Percentiles rank a stretch among this genome's conserved stretches.
These are phyloP conservation scores for Auriscalpium microsporum DNA, from an alignment of 768 basidiomycete species.

Conservation along the genomic window DNA sequence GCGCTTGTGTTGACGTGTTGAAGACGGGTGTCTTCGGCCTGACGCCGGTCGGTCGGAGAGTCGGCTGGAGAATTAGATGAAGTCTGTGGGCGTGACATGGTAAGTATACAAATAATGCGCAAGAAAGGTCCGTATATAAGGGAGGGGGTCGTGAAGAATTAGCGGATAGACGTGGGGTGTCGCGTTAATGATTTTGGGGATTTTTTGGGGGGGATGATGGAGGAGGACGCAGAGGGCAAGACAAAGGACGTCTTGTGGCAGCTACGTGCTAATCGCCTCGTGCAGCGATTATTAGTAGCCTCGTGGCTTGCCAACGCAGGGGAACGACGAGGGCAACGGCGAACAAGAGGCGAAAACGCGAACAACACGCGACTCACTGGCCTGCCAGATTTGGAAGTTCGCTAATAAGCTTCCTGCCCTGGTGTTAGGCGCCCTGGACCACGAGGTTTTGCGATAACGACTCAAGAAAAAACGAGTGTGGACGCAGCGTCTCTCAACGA, in stretches of 20 bases:
- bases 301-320: conserved; percentile 1
- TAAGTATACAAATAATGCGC: not conserved
- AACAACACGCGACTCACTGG: not conserved
- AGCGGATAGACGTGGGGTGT: not conserved
- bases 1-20: not conserved
- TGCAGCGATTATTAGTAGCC: not conserved
- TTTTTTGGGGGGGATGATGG: not conserved
- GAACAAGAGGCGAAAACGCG: not conserved
- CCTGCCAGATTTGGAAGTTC: not conserved
- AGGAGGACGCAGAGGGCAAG: not conserved
- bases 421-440: not conserved
- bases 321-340: not conserved
- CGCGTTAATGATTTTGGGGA: not conserved
- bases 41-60: not conserved
- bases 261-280: not conserved
- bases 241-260: not conserved
- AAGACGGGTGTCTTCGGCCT: not conserved
- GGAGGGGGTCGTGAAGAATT: not conserved
- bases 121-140: not conserved
- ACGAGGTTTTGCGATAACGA: not conserved
- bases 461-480: not conserved
- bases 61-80: not conserved
- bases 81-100: conserved; percentile 1
- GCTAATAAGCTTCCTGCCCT: not conserved
- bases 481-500: not conserved